These are phyloP conservation scores for Litchi chinensis DNA, from an alignment of 345 rosid genomes.

Conservation along the genomic window DNA sequence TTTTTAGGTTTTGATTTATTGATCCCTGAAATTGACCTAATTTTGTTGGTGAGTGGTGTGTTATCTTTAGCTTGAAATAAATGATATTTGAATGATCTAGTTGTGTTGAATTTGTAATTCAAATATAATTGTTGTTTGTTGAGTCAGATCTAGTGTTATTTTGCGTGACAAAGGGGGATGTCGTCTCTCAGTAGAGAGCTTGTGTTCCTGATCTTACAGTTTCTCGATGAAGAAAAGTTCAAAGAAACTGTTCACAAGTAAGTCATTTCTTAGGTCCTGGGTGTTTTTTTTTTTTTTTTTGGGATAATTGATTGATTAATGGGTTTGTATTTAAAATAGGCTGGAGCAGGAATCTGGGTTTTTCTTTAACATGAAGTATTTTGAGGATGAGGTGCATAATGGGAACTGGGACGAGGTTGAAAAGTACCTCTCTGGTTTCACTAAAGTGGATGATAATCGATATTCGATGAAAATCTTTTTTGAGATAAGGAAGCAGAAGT, in stretches of 20 bases:
- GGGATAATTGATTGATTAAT: constrained; percentile 16
- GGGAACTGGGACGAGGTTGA: constrained; percentile 99
- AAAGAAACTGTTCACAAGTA: constrained; percentile 98
- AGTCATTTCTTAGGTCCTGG: constrained; percentile 26
- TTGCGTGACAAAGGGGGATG: constrained; percentile 48
- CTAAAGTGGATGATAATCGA: constrained; percentile 95
- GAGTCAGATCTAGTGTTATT: constrained; percentile 64
- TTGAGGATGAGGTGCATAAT: constrained; percentile 95
- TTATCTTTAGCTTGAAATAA: constrained; percentile 14
- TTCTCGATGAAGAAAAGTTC: constrained; percentile 98
- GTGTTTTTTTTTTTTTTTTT: neutral
- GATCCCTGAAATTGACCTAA: constrained; percentile 40
- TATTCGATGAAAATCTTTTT: constrained; percentile 99
- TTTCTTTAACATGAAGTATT: constrained; percentile 98
- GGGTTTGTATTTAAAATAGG: constrained; percentile 44
- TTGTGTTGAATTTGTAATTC: neutral
- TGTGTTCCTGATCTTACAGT: constrained; percentile 97
- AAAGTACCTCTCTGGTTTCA: constrained; percentile 96
- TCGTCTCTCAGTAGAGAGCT: constrained; percentile 99
- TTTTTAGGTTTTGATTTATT: constrained; percentile 1
- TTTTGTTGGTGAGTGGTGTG: neutral
- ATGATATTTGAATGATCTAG: constrained; percentile 44
- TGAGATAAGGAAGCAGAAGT: constrained; percentile 99
- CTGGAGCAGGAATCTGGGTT: constrained; percentile 99
- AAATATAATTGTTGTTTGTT: neutral